Base-by-base conservation (phyloP, 208 protist genomes). In the Wallacemonas sp. region DNA sequence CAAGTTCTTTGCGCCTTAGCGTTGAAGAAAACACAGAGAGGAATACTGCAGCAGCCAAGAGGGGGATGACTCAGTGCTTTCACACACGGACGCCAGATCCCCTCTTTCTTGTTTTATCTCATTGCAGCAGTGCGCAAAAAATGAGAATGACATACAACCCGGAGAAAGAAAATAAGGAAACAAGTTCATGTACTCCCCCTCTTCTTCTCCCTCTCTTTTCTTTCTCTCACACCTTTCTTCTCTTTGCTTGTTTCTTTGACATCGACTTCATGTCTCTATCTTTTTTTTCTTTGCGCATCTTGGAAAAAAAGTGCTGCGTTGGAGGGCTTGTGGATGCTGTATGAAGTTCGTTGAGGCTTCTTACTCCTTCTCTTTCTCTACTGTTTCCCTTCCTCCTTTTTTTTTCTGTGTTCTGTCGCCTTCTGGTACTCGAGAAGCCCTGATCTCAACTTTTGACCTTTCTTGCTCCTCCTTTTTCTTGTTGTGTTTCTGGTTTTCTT, bases 381-480 rank as follows among this genome's bases (percentile, higher is more conserved):
- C 6, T 19, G 44, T 49, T 26, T 49, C 44, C 36, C 9, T 45
- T 39, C 34, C 14, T 15, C 21, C 24, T 15, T 6, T 17, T 59
- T 45, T 1, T 45, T 17, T 62, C 4, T 78, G n/a, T 54, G 33
- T 59, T 45, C 21, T 62, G n/a, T n/a, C n/a, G n/a, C n/a, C n/a
- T n/a, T n/a, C n/a, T n/a, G n/a, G n/a, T n/a, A n/a, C n/a, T n/a
- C n/a, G n/a, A n/a, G n/a, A n/a, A n/a, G n/a, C n/a, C n/a, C n/a
- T n/a, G n/a, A n/a, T n/a, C n/a, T n/a, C n/a, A n/a, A n/a, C n/a
- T 65, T 38, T 17, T 41, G 9, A 6, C 36, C 14, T 41, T 14
- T 41, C 14, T 6, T 62, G 58, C 61, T 54, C 30, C 64, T 47
- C 61, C 62, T 70, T 58, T 69, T 11, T 58, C 22, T 61, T 19